phyloP scores from a whole-genome alignment of 768 basidiomycete species.

The Hygrophorus pudorinus region DNA sequence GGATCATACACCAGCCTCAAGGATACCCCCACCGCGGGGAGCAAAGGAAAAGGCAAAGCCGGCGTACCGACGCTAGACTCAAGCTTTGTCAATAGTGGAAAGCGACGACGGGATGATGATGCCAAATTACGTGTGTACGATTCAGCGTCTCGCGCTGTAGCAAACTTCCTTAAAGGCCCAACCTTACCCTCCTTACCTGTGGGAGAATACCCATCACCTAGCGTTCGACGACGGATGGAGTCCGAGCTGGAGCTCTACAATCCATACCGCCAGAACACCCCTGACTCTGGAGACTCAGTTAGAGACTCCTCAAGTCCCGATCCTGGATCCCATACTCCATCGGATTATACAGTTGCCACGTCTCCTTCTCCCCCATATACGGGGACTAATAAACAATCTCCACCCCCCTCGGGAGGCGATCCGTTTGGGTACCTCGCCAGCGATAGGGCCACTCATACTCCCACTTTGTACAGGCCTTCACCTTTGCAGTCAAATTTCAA shows the following conservation, averaged over 20 bases:
- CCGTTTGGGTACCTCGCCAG: conserved; percentile 52
- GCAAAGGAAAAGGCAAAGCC: conserved; percentile 43
- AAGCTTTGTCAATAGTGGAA: conserved; percentile 21
- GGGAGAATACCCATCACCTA: conserved; percentile 12
- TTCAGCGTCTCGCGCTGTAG: conserved; percentile 44
- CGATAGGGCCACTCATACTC: background rate
- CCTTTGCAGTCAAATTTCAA: conserved; percentile 23
- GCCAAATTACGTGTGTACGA: conserved; percentile 40
- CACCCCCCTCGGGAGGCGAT: conserved; percentile 25
- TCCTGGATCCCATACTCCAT: background rate
- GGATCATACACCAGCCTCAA: conserved; percentile 52
- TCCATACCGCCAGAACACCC: background rate
- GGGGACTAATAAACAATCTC: conserved; percentile 3
- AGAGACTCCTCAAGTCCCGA: conserved; percentile 5
- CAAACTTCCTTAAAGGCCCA: conserved; percentile 37
- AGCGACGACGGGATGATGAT: conserved; percentile 53
- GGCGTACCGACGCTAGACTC: conserved; percentile 9
- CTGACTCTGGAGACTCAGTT: background rate
- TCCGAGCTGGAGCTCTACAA: background rate
- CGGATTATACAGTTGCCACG: conserved; percentile 19
- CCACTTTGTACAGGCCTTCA: conserved; percentile 9
- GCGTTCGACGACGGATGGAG: conserved; percentile 26
- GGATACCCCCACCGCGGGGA: conserved; percentile 39
- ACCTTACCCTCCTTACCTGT: conserved; percentile 3
- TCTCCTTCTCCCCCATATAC: conserved; percentile 17